Conservation (phyloP, 2,329 filamentous ascomycete genomes). For the Fusarium xyrophilum region DNA sequence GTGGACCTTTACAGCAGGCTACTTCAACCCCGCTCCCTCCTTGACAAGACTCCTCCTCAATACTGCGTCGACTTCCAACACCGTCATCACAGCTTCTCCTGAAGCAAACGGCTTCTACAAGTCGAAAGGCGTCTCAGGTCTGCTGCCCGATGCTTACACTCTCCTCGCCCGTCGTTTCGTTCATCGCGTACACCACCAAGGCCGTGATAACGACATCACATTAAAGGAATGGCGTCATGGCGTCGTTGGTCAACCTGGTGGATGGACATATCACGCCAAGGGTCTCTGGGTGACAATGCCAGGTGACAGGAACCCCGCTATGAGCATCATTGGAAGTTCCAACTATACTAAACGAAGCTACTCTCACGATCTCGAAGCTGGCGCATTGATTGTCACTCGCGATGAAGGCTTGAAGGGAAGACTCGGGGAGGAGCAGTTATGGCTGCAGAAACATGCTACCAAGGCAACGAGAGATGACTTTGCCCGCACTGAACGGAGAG, state of each 20-base stretch:
- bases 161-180: slow-evolving; percentile 85
- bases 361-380: slow-evolving; percentile 87
- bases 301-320: slow-evolving; percentile 68
- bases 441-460: slow-evolving; percentile 77
- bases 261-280: slow-evolving; percentile 99
- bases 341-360: slow-evolving; percentile 98
- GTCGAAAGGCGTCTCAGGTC: slow-evolving; percentile 84
- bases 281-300: slow-evolving; percentile 88
- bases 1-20: slow-evolving; percentile 97
- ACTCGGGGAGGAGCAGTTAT: slow-evolving; percentile 80
- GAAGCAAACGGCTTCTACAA: slow-evolving; percentile 95
- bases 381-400: slow-evolving; percentile 82
- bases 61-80: slow-evolving; percentile 73
- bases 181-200: slow-evolving; percentile 57
- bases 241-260: slow-evolving; percentile 77
- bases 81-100: slow-evolving; percentile 89
- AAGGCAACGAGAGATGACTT: slow-evolving; percentile 79
- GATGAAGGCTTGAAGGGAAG: slow-evolving; percentile 74
- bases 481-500: slow-evolving; percentile 79
- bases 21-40: slow-evolving; percentile 94
- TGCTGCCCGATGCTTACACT: slow-evolving; percentile 91
- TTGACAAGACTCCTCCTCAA: slow-evolving; percentile 80
- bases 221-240: slow-evolving; percentile 90
- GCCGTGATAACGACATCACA: slow-evolving; percentile 64
- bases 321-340: slow-evolving; percentile 87